Evolutionary conservation across 257 asterid species (phyloP).

Genomic region (Nemophila menziesii): DNA sequence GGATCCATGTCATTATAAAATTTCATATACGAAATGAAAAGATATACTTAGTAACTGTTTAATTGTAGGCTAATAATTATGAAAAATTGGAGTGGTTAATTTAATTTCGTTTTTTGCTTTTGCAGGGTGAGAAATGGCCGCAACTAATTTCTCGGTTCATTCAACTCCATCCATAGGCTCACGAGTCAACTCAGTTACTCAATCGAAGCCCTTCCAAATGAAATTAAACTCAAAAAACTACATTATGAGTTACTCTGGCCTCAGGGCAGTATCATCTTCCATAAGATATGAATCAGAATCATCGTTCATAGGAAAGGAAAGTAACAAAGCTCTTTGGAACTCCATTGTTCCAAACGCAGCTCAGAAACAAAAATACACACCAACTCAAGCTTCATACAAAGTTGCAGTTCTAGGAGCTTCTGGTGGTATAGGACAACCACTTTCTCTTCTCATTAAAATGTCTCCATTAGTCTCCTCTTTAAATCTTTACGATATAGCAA

Average conservation of each 20-base stretch:
- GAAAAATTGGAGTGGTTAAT: no score
- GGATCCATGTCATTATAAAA: neutral
- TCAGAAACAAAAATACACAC: conserved; percentile 25
- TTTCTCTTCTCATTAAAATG: conserved; percentile 72
- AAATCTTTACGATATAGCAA: conserved; percentile 69
- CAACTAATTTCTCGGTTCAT: conserved; percentile 43
- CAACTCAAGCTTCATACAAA: conserved; percentile 78
- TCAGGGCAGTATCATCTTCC: conserved; percentile 31
- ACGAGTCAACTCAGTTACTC: conserved; percentile 23
- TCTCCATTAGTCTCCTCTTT: conserved; percentile 65
- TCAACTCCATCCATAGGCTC: conserved; percentile 35
- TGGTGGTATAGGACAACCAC: conserved; percentile 87
- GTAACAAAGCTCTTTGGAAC: conserved; percentile 21
- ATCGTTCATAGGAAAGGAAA: conserved; percentile 40
- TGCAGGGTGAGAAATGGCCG: conserved; percentile 61
- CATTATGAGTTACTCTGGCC: conserved; percentile 39
- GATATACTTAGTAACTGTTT: no score
- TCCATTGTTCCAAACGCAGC: conserved; percentile 23
- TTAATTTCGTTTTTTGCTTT: neutral
- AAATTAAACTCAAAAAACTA: conserved; percentile 30
- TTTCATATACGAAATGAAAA: no score
- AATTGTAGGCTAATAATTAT: neutral
- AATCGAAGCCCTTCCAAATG: conserved; percentile 32
- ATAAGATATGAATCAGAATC: conserved; percentile 24
- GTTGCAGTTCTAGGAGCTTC: conserved; percentile 75